These are phyloP conservation scores for Plasmodium ovale DNA, from an alignment of 169 alveolate species.

Conservation along the genomic window DNA sequence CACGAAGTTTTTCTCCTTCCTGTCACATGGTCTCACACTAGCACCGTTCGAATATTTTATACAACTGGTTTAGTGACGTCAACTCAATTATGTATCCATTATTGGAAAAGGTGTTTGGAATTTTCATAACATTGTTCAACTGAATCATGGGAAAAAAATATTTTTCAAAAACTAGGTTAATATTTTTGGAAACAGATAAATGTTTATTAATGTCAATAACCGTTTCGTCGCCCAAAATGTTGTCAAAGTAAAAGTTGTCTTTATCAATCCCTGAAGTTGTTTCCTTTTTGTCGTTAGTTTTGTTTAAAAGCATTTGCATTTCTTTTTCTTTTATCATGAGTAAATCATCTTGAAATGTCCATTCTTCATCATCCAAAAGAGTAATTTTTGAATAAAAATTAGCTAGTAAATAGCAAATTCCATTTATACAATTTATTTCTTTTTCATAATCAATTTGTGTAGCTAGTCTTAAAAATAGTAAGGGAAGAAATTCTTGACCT, in stretches of 20 bases:
- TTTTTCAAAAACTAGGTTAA: slow-evolving; percentile 65
- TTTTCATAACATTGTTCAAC: slow-evolving; percentile 39
- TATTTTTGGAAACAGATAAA: slow-evolving; percentile 56
- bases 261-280: neutral
- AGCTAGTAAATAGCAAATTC: slow-evolving; percentile 54
- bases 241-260: neutral
- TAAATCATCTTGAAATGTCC: slow-evolving; percentile 66
- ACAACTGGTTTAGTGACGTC: slow-evolving; percentile 77
- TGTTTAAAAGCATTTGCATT: neutral
- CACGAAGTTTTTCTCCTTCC: no score
- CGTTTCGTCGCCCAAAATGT: slow-evolving; percentile 50
- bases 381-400: slow-evolving; percentile 62
- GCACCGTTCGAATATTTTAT: slow-evolving; percentile 79
- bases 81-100: slow-evolving; percentile 75
- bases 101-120: slow-evolving; percentile 42
- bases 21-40: no score
- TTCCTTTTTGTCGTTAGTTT: neutral
- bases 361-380: slow-evolving; percentile 18
- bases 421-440: slow-evolving; percentile 58
- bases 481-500: slow-evolving; percentile 82
- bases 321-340: slow-evolving; percentile 49
- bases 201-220: slow-evolving; percentile 56
- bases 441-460: slow-evolving; percentile 60
- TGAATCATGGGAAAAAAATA: slow-evolving; percentile 72
- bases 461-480: slow-evolving; percentile 69